Evolutionary conservation across 116 monocot genomes (phyloP), one percentile per base, ranked within the genome.

Genomic region (Zostera marina): DNA sequence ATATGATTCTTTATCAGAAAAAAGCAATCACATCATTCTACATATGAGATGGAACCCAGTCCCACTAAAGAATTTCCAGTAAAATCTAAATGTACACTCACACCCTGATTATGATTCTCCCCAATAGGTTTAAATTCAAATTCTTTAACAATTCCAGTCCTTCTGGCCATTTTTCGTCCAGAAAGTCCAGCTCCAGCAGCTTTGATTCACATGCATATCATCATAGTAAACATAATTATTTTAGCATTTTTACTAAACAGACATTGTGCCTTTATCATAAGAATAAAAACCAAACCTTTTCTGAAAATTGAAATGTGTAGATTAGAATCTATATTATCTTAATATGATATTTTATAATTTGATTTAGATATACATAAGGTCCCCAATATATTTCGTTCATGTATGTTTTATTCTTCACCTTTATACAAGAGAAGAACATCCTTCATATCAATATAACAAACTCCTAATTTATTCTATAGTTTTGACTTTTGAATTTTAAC

Each of bases 151-250:
- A 66, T 66, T 51, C 98, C 98, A 21, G 69, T 98, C 79, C 98
- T 76, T 74, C 86, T 82, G 60, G 98, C 98, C 98, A 98, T 90
- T 70, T 98, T 98, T 66, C 74, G 86, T 22, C 98, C 98, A 44
- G 98, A 72, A 57, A 98, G 90, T 64, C 98, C 98, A 83, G 98
- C 98, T 63, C 98, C 98, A 80, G 98, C 98, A 82, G 86, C 98
- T 17, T 41, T 41, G 38, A 44, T 61, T 46, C n/a, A 61, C 11
- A 46, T 11, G 13, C 1, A 3, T 52, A 26, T 13, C 42, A 44
- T 14, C 41, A 55, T 56, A 56, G 40, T 4, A 52, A 63, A 51
- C 38, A 40, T 17, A 10, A 21, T 16, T 21, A 15, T 42, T n/a
- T 42, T 22, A 19, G 42, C 40, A 9, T 42, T 22, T 20, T 59